Evolutionary conservation across 495 filamentous ascomycete genomes (phyloP), one percentile per base, ranked within the genome.

Genomic region (Emericellopsis terricola): DNA sequence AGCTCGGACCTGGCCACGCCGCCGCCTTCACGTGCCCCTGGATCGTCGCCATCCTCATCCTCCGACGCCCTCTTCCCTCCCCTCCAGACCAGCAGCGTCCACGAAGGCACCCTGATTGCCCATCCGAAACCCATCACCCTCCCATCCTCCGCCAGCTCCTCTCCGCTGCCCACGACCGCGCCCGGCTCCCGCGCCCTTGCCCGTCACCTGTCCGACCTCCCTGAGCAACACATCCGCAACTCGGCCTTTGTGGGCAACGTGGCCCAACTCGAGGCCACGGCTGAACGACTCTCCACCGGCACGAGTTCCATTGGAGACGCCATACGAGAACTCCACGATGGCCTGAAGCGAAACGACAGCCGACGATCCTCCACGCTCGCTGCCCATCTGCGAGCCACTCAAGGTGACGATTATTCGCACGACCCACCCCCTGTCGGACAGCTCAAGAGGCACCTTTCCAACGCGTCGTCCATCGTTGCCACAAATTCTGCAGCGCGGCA

Each of bases 171-270:
- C 20, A 27, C 6, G 8, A 20, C n/a, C 19, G 17, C 20, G 33
- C 19, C 17, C 31, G 69, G 27, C 50, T 73, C 19, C 59, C 65
- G 34, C 63, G 86, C 34, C 72, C 64, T 40, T n/a, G n/a, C n/a
- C n/a, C n/a, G n/a, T n/a, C n/a, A n/a, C n/a, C n/a, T n/a, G n/a
- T 81, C 89, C 50, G 82, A 82, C 14, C 77, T 66, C 3, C 81
- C 81, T 15, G 81, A 85, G 53, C 55, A 78, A 24, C 75, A 78
- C 46, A 70, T 74, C 15, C 56, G 80, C 28, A 77, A 81, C 44
- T 76, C 77, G 16, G 77, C 77, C 19, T 81, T 78, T 46, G 55
- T 73, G 15, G 65, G 68, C 48, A 87, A 86, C 61, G 75, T 92
- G 38, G 78, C 84, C 49, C 69, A 78, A 28, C 60, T 93, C 41